Percentiles rank a stretch among this genome's conserved stretches.
These are phyloP conservation scores for Nigrograna mackinnonii DNA, from an alignment of 2,329 filamentous ascomycete species.

Conservation along the genomic window DNA sequence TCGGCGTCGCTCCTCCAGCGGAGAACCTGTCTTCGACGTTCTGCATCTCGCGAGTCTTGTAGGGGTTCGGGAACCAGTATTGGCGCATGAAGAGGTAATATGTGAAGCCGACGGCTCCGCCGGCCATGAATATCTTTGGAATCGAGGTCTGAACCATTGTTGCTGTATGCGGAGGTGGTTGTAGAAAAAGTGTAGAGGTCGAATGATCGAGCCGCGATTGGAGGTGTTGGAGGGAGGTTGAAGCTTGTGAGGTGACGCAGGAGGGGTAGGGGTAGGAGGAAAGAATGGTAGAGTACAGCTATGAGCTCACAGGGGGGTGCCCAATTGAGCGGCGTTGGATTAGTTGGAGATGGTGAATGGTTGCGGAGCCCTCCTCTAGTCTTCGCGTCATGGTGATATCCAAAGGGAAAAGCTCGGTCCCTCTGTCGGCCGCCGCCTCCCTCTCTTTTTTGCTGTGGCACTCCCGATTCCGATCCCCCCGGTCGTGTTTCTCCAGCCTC, in stretches of 20 bases:
- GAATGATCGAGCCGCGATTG: not conserved
- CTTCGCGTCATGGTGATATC: conserved; percentile 33
- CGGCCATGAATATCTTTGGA: conserved; percentile 42
- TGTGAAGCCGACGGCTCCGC: conserved; percentile 35
- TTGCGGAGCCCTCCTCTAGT: too few species aligned
- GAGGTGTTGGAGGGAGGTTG: conserved; percentile 3
- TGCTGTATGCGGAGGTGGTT: too few species aligned
- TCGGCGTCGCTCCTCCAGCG: conserved; percentile 31
- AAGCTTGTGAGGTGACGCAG: too few species aligned
- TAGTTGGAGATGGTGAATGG: too few species aligned
- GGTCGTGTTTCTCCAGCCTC: too few species aligned
- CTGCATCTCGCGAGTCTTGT: conserved; percentile 37
- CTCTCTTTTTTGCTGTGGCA: too few species aligned
- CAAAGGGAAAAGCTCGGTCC: conserved; percentile 21
- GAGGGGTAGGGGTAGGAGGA: too few species aligned
- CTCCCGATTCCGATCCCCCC: too few species aligned
- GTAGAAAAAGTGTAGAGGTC: too few species aligned
- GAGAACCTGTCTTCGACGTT: conserved; percentile 39
- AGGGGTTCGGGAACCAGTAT: conserved; percentile 43
- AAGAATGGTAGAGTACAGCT: too few species aligned
- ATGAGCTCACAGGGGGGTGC: too few species aligned
- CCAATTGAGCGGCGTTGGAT: too few species aligned
- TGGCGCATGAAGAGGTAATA: conserved; percentile 42
- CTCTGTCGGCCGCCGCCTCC: conserved; percentile 1
- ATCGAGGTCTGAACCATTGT: conserved; percentile 22